Percentiles rank a stretch among this genome's conserved stretches.
Conservation (phyloP, 1,139 yeast genomes). For the Magnusiomyces ingens region DNA sequence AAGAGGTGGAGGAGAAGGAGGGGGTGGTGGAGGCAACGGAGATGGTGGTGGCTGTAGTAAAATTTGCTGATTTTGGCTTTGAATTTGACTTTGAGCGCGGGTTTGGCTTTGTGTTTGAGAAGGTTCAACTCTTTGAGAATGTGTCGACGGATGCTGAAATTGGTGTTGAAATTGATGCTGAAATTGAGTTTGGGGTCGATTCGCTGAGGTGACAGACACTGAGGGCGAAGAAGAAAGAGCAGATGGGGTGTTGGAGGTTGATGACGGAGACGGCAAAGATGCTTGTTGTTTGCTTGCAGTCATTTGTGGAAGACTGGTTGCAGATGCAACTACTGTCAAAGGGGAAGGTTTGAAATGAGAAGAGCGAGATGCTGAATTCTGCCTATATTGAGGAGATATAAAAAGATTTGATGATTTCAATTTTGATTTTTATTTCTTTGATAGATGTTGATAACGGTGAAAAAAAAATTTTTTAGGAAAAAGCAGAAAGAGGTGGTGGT, state of each 20-base stretch:
- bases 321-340: background rate
- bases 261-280: slow-evolving; percentile 3
- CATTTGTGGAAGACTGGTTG: background rate
- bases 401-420: background rate
- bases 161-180: slow-evolving; percentile 8
- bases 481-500: background rate
- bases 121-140: no score
- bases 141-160: no score
- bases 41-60: background rate
- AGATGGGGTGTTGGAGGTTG: background rate
- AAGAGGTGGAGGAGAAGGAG: background rate
- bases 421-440: no score
- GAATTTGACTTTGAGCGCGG: no score
- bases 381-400: background rate
- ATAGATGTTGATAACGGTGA: background rate
- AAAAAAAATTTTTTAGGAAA: background rate
- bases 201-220: slow-evolving; percentile 8
- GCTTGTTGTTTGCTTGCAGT: background rate
- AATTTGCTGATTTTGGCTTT: no score
- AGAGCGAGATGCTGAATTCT: background rate
- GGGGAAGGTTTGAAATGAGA: background rate
- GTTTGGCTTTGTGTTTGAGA: no score
- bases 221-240: slow-evolving; percentile 13
- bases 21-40: background rate
- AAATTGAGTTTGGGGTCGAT: slow-evolving; percentile 3